Conservation (phyloP, 2,329 filamentous ascomycete species). For the Byssochlamys sp. region DNA sequence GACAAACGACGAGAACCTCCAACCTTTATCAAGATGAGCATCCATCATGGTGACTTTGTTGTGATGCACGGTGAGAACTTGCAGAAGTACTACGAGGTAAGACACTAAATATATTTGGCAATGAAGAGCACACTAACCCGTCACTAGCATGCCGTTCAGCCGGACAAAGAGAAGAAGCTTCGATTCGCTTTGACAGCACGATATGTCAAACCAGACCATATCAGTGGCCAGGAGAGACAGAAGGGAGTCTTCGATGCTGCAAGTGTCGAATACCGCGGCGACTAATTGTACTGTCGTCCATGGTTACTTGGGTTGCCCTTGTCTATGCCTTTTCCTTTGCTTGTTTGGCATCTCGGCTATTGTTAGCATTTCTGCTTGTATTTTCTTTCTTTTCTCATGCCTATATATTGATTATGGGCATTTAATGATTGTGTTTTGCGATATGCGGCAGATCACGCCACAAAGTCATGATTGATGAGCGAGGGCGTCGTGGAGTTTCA, state of each 20-base stretch:
- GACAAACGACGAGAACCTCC: constrained; percentile 16
- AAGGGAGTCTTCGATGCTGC: constrained; percentile 21
- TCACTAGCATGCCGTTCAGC: constrained; percentile 21
- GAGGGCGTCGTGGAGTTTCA: too few species aligned
- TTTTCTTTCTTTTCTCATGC: background rate
- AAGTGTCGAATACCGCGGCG: constrained; percentile 21
- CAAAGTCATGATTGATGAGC: too few species aligned
- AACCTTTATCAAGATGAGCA: constrained; percentile 33
- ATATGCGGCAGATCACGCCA: too few species aligned
- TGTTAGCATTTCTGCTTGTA: background rate
- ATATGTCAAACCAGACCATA: constrained; percentile 19
- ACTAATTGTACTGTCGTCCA: constrained; percentile 11
- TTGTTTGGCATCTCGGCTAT: too few species aligned
- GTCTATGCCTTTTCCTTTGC: background rate
- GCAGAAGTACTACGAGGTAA: constrained; percentile 47
- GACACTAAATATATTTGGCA: background rate
- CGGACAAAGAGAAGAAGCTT: constrained; percentile 16
- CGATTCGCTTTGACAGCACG: constrained; percentile 29
- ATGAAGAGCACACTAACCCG: background rate
- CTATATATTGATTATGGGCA: background rate
- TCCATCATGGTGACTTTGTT: constrained; percentile 49
- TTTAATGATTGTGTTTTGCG: too few species aligned
- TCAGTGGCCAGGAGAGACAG: constrained; percentile 12
- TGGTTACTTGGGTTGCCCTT: background rate
- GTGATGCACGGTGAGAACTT: constrained; percentile 48